Evolutionary conservation across 345 rosid genomes (phyloP).

Genomic region (Anastatica hierochuntica): DNA sequence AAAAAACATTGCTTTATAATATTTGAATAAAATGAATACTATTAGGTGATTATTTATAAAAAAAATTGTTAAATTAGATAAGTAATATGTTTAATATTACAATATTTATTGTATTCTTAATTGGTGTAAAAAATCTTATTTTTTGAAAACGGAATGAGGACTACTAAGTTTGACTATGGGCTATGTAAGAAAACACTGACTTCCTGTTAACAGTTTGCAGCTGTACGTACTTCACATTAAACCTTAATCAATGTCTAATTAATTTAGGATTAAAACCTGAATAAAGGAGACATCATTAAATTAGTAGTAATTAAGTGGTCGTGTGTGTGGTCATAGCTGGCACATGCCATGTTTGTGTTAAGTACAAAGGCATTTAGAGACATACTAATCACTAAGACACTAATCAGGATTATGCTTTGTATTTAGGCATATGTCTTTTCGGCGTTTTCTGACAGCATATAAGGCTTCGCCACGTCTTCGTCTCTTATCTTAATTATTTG

Average conservation of each 20-base stretch:
- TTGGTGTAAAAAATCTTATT: too few relatives aligned
- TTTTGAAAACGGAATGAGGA: too few relatives aligned
- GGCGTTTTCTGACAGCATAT: conserved; percentile 13
- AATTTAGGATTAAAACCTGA: neutral
- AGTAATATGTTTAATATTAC: too few relatives aligned
- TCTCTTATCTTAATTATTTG: neutral
- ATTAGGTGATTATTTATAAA: too few relatives aligned
- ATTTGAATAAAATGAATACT: too few relatives aligned
- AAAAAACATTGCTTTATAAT: too few relatives aligned
- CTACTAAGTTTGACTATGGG: neutral
- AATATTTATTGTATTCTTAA: too few relatives aligned
- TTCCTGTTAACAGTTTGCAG: conserved; percentile 1
- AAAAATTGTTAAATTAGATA: too few relatives aligned
- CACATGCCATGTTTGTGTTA: conserved; percentile 21
- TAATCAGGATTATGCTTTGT: conserved; percentile 22
- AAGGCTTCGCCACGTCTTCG: conserved; percentile 18
- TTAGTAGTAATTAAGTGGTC: conserved; percentile 7
- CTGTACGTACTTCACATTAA: neutral
- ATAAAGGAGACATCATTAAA: neutral
- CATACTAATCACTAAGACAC: conserved; percentile 9
- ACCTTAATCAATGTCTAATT: neutral
- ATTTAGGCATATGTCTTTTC: conserved; percentile 19
- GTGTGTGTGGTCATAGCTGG: conserved; percentile 17
- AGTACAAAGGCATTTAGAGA: conserved; percentile 1
- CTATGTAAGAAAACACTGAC: neutral